Percentiles rank a stretch among this genome's conserved stretches.
These are phyloP conservation scores for Deakozyma indianensis DNA, from an alignment of 805 yeast genomes.

Conservation along the genomic window DNA sequence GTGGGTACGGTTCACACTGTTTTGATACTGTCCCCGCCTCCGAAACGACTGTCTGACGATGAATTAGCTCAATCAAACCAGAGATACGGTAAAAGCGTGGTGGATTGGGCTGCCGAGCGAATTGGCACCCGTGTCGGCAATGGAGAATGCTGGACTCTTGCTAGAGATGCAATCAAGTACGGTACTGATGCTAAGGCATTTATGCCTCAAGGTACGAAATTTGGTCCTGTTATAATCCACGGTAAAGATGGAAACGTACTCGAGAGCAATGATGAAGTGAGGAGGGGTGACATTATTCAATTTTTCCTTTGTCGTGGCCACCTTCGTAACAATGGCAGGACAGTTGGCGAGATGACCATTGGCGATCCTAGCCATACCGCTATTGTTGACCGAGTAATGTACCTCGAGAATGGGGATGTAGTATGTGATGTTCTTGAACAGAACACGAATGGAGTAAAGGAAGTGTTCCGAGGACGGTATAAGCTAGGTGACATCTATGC, in stretches of 20 bases:
- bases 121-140: conserved; percentile 21
- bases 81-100: conserved; percentile 20
- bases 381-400: conserved; percentile 16
- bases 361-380: conserved; percentile 26
- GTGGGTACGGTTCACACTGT: conserved; percentile 23
- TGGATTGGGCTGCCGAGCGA: conserved; percentile 21
- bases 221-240: conserved; percentile 17
- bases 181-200: conserved; percentile 14
- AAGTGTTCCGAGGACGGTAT: conserved; percentile 18
- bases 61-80: conserved; percentile 15
- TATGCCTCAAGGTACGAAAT: conserved; percentile 17
- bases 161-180: conserved; percentile 20
- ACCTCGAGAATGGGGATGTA: conserved; percentile 4
- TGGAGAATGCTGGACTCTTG: conserved; percentile 29
- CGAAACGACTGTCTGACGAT: conserved; percentile 18
- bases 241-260: conserved; percentile 6
- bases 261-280: conserved; percentile 12
- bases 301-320: conserved; percentile 7
- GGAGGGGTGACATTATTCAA: conserved; percentile 25
- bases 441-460: conserved; percentile 18
- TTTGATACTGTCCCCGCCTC: conserved; percentile 26
- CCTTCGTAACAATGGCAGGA: neutral
- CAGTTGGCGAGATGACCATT: conserved; percentile 3
- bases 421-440: conserved; percentile 14
- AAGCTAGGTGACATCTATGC: conserved; percentile 14